Evolutionary conservation across 768 basidiomycete genomes (phyloP), one percentile per base, ranked within the genome.

Genomic region (Tylopilus plumbeoviolaceoides): DNA sequence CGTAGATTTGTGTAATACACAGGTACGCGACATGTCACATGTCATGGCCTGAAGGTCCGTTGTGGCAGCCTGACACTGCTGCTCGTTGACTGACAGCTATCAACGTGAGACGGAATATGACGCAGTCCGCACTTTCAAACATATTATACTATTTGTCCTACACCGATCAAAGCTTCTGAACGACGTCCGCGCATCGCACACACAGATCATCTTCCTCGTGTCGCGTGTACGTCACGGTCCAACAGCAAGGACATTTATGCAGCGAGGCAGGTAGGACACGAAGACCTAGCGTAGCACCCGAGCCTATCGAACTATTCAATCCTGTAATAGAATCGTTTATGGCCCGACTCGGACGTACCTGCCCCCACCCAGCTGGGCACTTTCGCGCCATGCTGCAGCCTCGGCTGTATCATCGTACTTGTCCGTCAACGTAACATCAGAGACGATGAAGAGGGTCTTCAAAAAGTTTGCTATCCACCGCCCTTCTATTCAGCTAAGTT

Each of bases 221-320:
- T 14, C 85, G 76, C 2, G 83, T 84, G 64, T 78, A 87, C 7
- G 30, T 7, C 8, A 28, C 27, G 4, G 82, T 86, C 93, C 95
- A 97, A 68, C 95, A 98, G 14, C 94, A 80, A 21, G 92, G 90
- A 66, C 95, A 98, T 67, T 95, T 94, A 20, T 73, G 62, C 47
- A 70, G 54, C 4, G 68, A 71, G 11, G 91, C 81, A 15, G 89
- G 86, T 17, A 76, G 74, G n/a, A 89, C 72, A 14, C 78, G 76
- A 48, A 91, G 70, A 0, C 68, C 71, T 3, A 84, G 53, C 12
- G 55, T 56, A 18, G 47, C 50, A 30, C 50, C 53, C 38, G 54
- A 60, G 12, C 56, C 62, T 59, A 46, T 23, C 1, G 10, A n/a
- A 30, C 36, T 20, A 15, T n/a, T 41, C 39, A 44, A 41, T 8